phyloP scores from a whole-genome alignment of 2,329 filamentous ascomycete species.

The Trichothecium roseum region DNA sequence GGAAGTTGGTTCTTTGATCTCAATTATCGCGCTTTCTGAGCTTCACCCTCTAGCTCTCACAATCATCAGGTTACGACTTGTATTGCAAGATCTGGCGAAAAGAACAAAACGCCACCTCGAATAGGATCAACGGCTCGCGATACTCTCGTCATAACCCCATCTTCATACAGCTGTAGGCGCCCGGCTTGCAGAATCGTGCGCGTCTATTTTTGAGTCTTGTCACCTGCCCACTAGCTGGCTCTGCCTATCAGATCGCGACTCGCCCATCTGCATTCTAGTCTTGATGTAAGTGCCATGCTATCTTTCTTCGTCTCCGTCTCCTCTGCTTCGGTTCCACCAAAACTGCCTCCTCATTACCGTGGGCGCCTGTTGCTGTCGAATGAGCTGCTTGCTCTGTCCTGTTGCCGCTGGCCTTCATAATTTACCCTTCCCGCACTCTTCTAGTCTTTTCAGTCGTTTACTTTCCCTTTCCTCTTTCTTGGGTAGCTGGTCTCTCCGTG shows the following conservation, averaged over 20 bases:
- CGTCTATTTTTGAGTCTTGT: constrained; percentile 2
- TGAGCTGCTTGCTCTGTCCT: constrained; percentile 16
- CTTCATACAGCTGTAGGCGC: too few relatives aligned
- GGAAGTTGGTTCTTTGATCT: too few relatives aligned
- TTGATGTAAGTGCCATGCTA: constrained; percentile 14
- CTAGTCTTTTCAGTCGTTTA: constrained; percentile 14
- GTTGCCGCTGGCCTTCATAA: constrained; percentile 35
- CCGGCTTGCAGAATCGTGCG: constrained; percentile 3
- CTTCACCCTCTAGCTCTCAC: too few relatives aligned
- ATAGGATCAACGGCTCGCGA: too few relatives aligned
- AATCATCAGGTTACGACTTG: too few relatives aligned
- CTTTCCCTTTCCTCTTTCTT: constrained; percentile 26
- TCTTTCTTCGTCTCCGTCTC: constrained; percentile 12
- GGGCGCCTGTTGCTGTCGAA: constrained; percentile 25
- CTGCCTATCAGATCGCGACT: constrained; percentile 17
- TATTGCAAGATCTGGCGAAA: too few relatives aligned
- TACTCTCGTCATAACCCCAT: too few relatives aligned
- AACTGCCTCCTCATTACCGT: constrained; percentile 16
- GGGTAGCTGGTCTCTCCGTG: constrained; percentile 47
- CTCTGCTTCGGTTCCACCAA: constrained; percentile 16
- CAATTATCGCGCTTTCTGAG: too few relatives aligned
- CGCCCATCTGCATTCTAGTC: constrained; percentile 9
- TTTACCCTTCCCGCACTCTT: constrained; percentile 27
- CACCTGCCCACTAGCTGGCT: constrained; percentile 1
- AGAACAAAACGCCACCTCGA: too few relatives aligned